Conservation (phyloP, 2,329 filamentous ascomycete species). For the Trichoderma koningiopsis region DNA sequence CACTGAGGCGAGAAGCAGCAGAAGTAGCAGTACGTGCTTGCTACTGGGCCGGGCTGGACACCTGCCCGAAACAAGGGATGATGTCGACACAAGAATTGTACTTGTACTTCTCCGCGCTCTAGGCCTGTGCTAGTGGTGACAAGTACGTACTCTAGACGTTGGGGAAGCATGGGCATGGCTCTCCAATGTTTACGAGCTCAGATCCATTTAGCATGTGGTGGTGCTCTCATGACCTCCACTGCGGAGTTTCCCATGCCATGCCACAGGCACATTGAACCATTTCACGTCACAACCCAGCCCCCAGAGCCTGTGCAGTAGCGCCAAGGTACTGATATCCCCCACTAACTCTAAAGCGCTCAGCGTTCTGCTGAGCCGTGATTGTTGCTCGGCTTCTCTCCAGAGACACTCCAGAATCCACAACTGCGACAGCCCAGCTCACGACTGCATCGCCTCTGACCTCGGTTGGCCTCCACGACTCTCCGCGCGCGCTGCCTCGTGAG, state of each 20-base stretch:
- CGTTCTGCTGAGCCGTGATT: background rate
- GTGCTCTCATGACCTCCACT: background rate
- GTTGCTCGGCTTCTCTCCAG: background rate
- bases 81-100: background rate
- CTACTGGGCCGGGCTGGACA: background rate
- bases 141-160: background rate
- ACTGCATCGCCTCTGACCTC: background rate
- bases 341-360: slow-evolving; percentile 15
- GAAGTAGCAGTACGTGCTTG: background rate
- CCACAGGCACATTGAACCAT: background rate
- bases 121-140: background rate
- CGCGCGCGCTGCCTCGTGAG: background rate
- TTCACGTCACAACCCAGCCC: background rate
- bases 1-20: background rate
- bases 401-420: background rate
- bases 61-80: background rate
- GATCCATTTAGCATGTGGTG: background rate
- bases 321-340: background rate
- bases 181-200: background rate
- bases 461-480: background rate
- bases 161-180: background rate
- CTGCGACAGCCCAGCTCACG: background rate
- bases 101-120: background rate
- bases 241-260: background rate
- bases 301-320: background rate